Evolutionary conservation across 164 flowering plant species (phyloP).

Genomic region (Umbellularia californica): DNA sequence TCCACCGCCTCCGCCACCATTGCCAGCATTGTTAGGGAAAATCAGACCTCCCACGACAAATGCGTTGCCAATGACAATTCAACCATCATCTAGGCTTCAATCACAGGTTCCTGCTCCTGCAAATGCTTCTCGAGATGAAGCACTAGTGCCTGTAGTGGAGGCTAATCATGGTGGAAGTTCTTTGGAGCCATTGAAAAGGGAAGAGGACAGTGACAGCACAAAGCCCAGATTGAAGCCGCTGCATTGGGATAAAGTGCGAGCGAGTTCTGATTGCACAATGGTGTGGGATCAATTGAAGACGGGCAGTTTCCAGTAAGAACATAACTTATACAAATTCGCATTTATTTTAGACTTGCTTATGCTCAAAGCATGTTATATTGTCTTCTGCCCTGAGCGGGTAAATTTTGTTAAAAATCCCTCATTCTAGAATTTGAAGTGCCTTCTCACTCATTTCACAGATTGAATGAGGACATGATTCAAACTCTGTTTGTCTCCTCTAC

Average conservation of each 20-base stretch:
- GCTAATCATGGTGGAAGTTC: slow-evolving; percentile 18
- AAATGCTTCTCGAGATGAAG: slow-evolving; percentile 11
- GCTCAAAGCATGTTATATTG: not conserved
- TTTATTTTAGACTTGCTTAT: not conserved
- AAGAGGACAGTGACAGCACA: slow-evolving; percentile 37
- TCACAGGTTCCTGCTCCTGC: slow-evolving; percentile 24
- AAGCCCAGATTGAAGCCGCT: slow-evolving; percentile 83
- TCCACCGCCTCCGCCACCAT: slow-evolving; percentile 43
- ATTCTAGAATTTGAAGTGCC: not conserved
- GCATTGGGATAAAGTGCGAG: slow-evolving; percentile 98
- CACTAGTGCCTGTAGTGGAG: slow-evolving; percentile 21
- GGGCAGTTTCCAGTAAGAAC: slow-evolving; percentile 94
- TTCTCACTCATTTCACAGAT: slow-evolving; percentile 34
- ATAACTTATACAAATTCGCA: not conserved
- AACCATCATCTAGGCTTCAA: slow-evolving; percentile 18
- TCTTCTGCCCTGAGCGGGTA: not conserved
- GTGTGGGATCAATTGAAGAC: slow-evolving; percentile 97
- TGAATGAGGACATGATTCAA: slow-evolving; percentile 95
- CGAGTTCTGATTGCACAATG: slow-evolving; percentile 84
- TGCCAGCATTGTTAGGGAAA: slow-evolving; percentile 17
- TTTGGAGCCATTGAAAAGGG: slow-evolving; percentile 30
- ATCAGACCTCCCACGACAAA: slow-evolving; percentile 7
- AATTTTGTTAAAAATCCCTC: not conserved
- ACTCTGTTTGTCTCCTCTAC: slow-evolving; percentile 61
- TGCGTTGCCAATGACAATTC: slow-evolving; percentile 18